Evolutionary conservation across 306 rosid species (phyloP).

Genomic region (Styphnolobium japonicum): DNA sequence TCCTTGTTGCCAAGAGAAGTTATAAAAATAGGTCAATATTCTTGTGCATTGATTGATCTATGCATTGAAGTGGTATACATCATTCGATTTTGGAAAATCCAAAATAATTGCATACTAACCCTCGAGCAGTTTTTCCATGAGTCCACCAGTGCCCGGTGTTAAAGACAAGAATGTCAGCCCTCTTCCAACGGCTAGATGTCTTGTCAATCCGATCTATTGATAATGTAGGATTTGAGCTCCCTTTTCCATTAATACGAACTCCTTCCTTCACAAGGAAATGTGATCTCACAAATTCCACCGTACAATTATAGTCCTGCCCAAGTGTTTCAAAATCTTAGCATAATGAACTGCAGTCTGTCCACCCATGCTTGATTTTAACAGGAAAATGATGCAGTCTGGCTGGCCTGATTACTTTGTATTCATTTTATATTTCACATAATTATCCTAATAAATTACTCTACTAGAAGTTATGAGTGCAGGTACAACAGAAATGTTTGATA

Average conservation of each 20-base stretch:
- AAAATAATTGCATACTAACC: slow-evolving; percentile 54
- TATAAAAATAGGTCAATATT: neutral
- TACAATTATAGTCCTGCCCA: slow-evolving; percentile 77
- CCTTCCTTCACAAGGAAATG: slow-evolving; percentile 97
- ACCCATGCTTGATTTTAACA: slow-evolving; percentile 11
- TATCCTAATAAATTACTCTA: neutral
- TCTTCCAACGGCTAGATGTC: slow-evolving; percentile 76
- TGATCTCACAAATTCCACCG: slow-evolving; percentile 88
- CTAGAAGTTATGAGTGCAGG: neutral
- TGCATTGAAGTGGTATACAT: no score
- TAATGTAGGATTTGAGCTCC: slow-evolving; percentile 83
- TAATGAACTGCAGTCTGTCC: slow-evolving; percentile 7
- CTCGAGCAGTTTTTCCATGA: slow-evolving; percentile 97
- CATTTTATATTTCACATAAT: slow-evolving; percentile 4
- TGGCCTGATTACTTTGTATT: slow-evolving; percentile 1
- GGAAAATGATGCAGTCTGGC: slow-evolving; percentile 14
- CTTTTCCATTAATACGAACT: slow-evolving; percentile 58
- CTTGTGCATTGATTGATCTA: no score
- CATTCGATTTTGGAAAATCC: no score
- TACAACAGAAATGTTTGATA: neutral
- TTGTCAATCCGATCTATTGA: slow-evolving; percentile 91
- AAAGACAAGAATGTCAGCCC: slow-evolving; percentile 89
- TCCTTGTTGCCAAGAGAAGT: neutral
- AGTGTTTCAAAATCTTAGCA: slow-evolving; percentile 42
- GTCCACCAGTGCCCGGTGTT: slow-evolving; percentile 99